These are phyloP conservation scores for Phaeosphaeriaceae sp. DNA, from an alignment of 2,329 filamentous ascomycete genomes.

Conservation along the genomic window DNA sequence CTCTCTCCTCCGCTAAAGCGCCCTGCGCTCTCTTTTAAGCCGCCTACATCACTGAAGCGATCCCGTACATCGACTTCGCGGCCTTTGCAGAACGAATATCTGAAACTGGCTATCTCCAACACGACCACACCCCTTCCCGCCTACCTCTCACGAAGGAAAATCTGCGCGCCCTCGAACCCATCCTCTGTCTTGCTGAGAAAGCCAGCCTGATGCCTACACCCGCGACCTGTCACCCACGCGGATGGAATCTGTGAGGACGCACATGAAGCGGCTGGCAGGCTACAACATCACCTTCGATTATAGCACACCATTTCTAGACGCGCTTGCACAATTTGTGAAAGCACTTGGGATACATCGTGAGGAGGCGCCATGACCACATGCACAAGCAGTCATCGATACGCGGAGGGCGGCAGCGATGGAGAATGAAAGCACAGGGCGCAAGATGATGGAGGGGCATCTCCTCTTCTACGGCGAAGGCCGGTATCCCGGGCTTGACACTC, in stretches of 20 bases:
- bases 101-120: conserved; percentile 5
- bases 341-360: conserved; percentile 12
- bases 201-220: conserved; percentile 8
- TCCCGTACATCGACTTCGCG: not conserved
- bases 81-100: not conserved
- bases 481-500: conserved; percentile 14
- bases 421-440: conserved; percentile 16
- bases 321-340: conserved; percentile 12
- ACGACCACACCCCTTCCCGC: conserved; percentile 2
- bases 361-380: conserved; percentile 16
- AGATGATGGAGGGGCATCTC: conserved; percentile 19
- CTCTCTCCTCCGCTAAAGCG: not conserved
- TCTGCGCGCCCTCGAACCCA: conserved; percentile 10
- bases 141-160: conserved; percentile 13
- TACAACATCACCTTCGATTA: conserved; percentile 4
- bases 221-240: conserved; percentile 17
- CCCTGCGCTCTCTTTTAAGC: not conserved
- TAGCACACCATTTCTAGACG: conserved; percentile 9
- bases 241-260: too few relatives aligned
- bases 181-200: not conserved
- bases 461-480: conserved; percentile 16
- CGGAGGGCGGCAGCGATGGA: conserved; percentile 16
- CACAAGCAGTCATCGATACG: conserved; percentile 16
- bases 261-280: too few relatives aligned
- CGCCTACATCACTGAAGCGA: not conserved